Evolutionary conservation across 768 basidiomycete species (phyloP).

Genomic region (Tricholoma sp.): DNA sequence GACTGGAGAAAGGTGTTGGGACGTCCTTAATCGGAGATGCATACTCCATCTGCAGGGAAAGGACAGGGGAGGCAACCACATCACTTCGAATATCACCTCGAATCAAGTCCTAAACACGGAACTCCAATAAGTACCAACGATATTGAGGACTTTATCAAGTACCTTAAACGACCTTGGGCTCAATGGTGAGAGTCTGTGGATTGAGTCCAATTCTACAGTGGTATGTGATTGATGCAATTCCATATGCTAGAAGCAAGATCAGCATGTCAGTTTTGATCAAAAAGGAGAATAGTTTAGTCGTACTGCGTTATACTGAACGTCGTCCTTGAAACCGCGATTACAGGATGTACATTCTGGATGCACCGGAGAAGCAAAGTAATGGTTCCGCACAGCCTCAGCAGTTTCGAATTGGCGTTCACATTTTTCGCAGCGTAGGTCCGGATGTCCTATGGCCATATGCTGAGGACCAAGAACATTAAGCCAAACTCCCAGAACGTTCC

Average conservation of each 20-base stretch:
- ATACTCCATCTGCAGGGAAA: conserved; percentile 21
- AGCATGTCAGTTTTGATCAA: background rate
- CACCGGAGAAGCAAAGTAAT: conserved; percentile 34
- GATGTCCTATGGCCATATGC: conserved; percentile 1
- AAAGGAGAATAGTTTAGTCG: conserved; percentile 4
- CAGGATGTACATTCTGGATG: conserved; percentile 45
- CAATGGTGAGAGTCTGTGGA: background rate
- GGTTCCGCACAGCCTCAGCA: conserved; percentile 28
- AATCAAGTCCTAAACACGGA: conserved; percentile 18
- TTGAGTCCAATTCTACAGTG: background rate
- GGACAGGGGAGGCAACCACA: conserved; percentile 20
- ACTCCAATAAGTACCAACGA: background rate
- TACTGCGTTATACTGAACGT: conserved; percentile 32
- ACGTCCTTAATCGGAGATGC: conserved; percentile 30
- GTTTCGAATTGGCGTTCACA: conserved; percentile 38
- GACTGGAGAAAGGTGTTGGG: conserved; percentile 28
- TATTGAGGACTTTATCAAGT: background rate
- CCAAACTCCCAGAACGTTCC: background rate
- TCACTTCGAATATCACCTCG: conserved; percentile 15
- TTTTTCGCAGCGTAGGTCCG: conserved; percentile 22
- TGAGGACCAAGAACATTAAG: background rate
- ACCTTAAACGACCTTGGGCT: conserved; percentile 3
- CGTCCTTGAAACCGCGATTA: conserved; percentile 35
- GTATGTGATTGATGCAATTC: conserved; percentile 1
- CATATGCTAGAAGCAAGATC: conserved; percentile 2